A percentile compares a stretch with the other conserved stretches of the same genome.
Evolutionary conservation across 2,329 filamentous ascomycete genomes (phyloP).

Genomic region (Aspergillus caelatus): DNA sequence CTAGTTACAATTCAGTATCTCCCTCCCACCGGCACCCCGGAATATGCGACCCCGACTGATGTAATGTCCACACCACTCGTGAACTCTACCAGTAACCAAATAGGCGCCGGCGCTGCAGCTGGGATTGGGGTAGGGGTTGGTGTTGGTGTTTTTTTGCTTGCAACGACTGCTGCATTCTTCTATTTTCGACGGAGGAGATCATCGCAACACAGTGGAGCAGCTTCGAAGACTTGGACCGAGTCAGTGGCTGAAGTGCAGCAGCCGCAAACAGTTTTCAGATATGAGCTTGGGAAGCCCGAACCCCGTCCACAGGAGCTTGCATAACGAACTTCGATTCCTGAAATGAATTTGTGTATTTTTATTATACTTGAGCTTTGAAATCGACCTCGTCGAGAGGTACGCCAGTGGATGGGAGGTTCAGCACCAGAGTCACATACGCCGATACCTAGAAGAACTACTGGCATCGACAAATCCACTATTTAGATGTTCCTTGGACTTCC

Average conservation of each 20-base stretch:
- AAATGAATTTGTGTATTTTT: not conserved
- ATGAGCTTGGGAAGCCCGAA: not conserved
- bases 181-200: not conserved
- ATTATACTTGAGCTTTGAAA: not conserved
- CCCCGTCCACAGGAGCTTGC: not conserved
- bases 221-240: not conserved
- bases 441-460: no score
- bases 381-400: not conserved
- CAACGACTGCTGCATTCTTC: not conserved
- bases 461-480: no score
- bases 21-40: not conserved
- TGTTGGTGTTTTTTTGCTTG: not conserved
- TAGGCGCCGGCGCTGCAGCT: conserved; percentile 4
- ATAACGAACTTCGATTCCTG: not conserved
- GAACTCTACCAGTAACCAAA: not conserved
- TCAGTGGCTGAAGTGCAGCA: not conserved
- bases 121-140: conserved; percentile 13
- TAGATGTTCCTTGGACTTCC: no score
- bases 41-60: not conserved
- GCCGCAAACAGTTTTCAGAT: not conserved
- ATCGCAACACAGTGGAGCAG: not conserved
- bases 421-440: no score
- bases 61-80: not conserved
- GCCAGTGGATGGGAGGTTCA: no score
- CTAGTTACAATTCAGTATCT: conserved; percentile 15